Evolutionary conservation across 495 filamentous ascomycete genomes (phyloP).

Genomic region (Hypoxylon fragiforme): DNA sequence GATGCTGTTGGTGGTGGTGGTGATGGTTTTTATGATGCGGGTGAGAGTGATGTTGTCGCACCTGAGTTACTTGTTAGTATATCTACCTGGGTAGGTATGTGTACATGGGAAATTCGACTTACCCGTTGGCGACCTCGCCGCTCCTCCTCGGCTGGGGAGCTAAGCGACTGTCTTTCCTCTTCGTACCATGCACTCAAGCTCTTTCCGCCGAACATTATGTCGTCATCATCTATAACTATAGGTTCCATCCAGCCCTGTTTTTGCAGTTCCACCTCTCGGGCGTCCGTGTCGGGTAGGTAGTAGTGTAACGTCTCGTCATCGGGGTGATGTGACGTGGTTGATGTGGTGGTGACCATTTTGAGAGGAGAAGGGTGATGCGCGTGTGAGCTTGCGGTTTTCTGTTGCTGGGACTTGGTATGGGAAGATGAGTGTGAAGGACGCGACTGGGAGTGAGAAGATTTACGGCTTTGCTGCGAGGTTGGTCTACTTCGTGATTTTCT

Average conservation of each 20-base stretch:
- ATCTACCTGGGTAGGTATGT: too few species aligned
- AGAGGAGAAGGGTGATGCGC: slow-evolving; percentile 36
- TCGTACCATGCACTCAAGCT: slow-evolving; percentile 59
- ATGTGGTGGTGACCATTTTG: slow-evolving; percentile 40
- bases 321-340: slow-evolving; percentile 22
- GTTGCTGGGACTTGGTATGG: slow-evolving; percentile 4
- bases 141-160: slow-evolving; percentile 48
- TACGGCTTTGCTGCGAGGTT: slow-evolving; percentile 27
- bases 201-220: slow-evolving; percentile 61
- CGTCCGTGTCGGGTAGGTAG: slow-evolving; percentile 44
- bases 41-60: slow-evolving; percentile 32
- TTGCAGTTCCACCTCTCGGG: slow-evolving; percentile 41
- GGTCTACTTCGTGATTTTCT: slow-evolving; percentile 31
- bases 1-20: slow-evolving; percentile 31
- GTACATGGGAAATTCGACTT: too few species aligned
- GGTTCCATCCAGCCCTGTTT: slow-evolving; percentile 52
- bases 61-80: slow-evolving; percentile 16
- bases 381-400: slow-evolving; percentile 20
- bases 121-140: slow-evolving; percentile 48
- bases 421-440: slow-evolving; percentile 27
- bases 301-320: slow-evolving; percentile 39
- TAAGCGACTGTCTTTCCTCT: slow-evolving; percentile 50
- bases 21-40: slow-evolving; percentile 29
- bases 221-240: slow-evolving; percentile 59
- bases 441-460: slow-evolving; percentile 27